Conservation (phyloP, 2,329 filamentous ascomycete species). For the Calonectria honghensis region DNA sequence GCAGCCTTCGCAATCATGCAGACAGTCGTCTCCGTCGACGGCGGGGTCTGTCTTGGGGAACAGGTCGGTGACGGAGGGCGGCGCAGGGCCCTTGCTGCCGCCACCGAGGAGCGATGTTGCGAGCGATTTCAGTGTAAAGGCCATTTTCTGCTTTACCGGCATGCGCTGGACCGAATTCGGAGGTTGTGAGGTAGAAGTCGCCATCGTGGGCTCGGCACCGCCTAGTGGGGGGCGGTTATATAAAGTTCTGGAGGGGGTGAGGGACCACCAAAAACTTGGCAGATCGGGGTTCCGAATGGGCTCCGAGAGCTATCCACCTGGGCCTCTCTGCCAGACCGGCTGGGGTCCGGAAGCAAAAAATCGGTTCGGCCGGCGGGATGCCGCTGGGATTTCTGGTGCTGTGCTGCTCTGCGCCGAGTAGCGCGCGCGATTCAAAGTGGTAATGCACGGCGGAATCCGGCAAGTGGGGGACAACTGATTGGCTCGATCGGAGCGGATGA, state of each 20-base stretch:
- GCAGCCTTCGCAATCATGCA: conserved; percentile 90
- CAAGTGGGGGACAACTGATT: conserved; percentile 33
- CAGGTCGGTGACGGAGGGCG: conserved; percentile 67
- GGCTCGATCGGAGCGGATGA: conserved; percentile 17
- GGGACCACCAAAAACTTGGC: conserved; percentile 2
- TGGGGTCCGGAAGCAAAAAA: background rate
- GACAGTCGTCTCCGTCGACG: conserved; percentile 90
- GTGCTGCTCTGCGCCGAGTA: background rate
- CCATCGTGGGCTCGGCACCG: conserved; percentile 15
- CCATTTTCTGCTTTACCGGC: conserved; percentile 64
- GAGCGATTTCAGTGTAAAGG: conserved; percentile 61
- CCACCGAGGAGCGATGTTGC: conserved; percentile 57
- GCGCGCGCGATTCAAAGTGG: background rate
- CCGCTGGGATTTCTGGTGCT: background rate
- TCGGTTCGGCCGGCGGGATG: conserved; percentile 37
- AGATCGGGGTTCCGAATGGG: conserved; percentile 31
- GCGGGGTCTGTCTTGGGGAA: conserved; percentile 85
- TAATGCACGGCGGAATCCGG: conserved; percentile 10
- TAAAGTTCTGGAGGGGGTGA: conserved; percentile 24
- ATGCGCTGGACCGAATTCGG: conserved; percentile 53
- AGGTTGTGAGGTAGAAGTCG: conserved; percentile 31
- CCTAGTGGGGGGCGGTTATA: conserved; percentile 12
- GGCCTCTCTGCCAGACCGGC: background rate
- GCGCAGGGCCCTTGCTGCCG: conserved; percentile 45
- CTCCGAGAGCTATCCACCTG: conserved; percentile 30